These are phyloP conservation scores for Amanita brunnescens DNA, from an alignment of 768 basidiomycete genomes.

Conservation along the genomic window DNA sequence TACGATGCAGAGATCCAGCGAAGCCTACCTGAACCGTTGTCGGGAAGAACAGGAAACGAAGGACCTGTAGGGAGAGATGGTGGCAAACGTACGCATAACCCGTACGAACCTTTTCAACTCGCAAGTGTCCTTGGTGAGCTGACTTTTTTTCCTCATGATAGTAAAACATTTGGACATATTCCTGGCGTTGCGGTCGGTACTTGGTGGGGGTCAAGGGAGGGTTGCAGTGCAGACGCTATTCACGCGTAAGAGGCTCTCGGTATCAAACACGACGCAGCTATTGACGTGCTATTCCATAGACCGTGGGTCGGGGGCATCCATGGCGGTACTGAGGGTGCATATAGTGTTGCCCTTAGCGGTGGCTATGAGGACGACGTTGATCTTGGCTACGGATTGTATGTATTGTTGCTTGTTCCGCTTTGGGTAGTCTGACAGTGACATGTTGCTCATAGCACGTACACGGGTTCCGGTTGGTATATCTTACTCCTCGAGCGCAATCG, in stretches of 20 bases:
- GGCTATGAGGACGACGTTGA: slow-evolving; percentile 87
- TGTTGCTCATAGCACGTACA: slow-evolving; percentile 58
- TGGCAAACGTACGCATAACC: slow-evolving; percentile 33
- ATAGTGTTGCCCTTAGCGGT: slow-evolving; percentile 81
- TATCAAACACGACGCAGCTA: background rate
- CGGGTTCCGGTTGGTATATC: slow-evolving; percentile 53
- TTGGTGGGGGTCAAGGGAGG: slow-evolving; percentile 71
- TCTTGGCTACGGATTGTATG: slow-evolving; percentile 74
- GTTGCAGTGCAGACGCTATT: slow-evolving; percentile 67
- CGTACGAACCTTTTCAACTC: slow-evolving; percentile 30
- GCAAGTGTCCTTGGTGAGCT: background rate
- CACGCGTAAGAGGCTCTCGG: slow-evolving; percentile 61
- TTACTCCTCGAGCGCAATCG: background rate
- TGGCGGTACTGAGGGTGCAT: slow-evolving; percentile 57
- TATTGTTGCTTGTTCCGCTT: slow-evolving; percentile 11
- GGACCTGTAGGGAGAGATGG: slow-evolving; percentile 29
- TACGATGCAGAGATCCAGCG: slow-evolving; percentile 38
- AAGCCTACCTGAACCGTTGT: slow-evolving; percentile 28
- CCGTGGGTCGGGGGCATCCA: slow-evolving; percentile 83
- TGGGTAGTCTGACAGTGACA: background rate
- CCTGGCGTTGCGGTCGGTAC: slow-evolving; percentile 73
- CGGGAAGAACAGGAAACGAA: slow-evolving; percentile 25
- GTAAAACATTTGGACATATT: slow-evolving; percentile 74
- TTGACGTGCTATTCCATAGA: slow-evolving; percentile 25
- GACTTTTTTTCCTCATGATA: slow-evolving; percentile 19